phyloP scores from a whole-genome alignment of 2,329 filamentous ascomycete species.

The Tolypocladium album region DNA sequence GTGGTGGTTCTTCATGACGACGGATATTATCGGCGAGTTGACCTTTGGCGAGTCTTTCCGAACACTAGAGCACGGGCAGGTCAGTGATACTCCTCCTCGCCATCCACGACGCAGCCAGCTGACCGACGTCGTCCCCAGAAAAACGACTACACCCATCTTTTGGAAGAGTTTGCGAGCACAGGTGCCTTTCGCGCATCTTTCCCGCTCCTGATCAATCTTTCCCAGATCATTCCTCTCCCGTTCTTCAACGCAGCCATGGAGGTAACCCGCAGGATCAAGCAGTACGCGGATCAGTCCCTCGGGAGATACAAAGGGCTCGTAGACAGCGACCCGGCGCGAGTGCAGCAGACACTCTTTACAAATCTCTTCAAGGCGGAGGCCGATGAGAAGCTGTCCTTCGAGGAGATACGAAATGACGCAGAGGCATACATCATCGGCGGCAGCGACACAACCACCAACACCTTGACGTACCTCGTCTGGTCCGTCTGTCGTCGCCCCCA shows the following conservation, averaged over 20 bases:
- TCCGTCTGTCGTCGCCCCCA: constrained; percentile 17
- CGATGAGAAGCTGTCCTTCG: constrained; percentile 9
- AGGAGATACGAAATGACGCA: constrained; percentile 13
- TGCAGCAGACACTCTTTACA: constrained; percentile 22
- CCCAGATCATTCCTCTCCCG: constrained; percentile 11
- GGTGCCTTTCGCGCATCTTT: constrained; percentile 15
- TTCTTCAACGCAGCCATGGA: constrained; percentile 6
- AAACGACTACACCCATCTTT: constrained; percentile 27
- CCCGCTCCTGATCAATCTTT: constrained; percentile 13
- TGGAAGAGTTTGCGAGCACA: constrained; percentile 17
- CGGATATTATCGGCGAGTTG: constrained; percentile 39
- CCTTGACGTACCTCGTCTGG: constrained; percentile 35
- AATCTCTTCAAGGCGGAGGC: constrained; percentile 23
- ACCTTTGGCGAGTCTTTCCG: constrained; percentile 40
- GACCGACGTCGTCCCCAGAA: constrained; percentile 13
- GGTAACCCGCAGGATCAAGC: constrained; percentile 4
- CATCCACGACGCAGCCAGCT: background rate
- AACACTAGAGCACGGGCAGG: background rate
- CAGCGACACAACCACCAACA: constrained; percentile 36
- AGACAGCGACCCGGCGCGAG: constrained; percentile 7
- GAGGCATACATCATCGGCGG: constrained; percentile 33
- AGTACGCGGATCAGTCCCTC: constrained; percentile 16
- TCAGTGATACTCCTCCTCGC: background rate
- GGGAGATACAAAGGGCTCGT: constrained; percentile 13
- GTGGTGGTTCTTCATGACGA: constrained; percentile 41